Evolutionary conservation across 2,329 filamentous ascomycete genomes (phyloP).

Genomic region (Aspergillus puulaauensis): DNA sequence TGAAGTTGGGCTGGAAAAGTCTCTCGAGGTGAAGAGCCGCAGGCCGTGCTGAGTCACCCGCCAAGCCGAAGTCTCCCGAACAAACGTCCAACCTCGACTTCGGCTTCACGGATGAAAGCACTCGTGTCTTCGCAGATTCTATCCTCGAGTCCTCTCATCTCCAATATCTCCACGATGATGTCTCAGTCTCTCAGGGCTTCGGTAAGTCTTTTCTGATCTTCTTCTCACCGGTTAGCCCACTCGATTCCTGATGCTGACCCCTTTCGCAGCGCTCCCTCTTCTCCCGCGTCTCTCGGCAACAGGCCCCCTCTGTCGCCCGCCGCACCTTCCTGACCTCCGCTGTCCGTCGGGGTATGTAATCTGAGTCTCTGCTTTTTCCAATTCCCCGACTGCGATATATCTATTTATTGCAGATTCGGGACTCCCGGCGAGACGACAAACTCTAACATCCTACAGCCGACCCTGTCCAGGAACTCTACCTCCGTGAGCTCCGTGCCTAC

Average conservation of each 20-base stretch:
- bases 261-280: conserved; percentile 58
- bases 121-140: conserved; percentile 20
- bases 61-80: conserved; percentile 29
- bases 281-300: conserved; percentile 60
- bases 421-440: background rate
- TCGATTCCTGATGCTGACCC: conserved; percentile 6
- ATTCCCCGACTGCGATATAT: conserved; percentile 23
- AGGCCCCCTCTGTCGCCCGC: conserved; percentile 54
- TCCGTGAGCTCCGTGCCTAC: conserved; percentile 93
- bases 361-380: conserved; percentile 3
- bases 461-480: conserved; percentile 95
- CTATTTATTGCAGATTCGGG: background rate
- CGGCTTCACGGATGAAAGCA: conserved; percentile 21
- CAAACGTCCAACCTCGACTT: conserved; percentile 26
- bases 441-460: conserved; percentile 65
- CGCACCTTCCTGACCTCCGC: conserved; percentile 65
- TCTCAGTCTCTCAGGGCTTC: conserved; percentile 62
- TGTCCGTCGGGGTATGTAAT: conserved; percentile 60
- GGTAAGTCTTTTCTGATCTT: conserved; percentile 41
- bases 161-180: conserved; percentile 51
- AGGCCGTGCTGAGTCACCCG: conserved; percentile 24
- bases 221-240: background rate
- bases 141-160: conserved; percentile 26
- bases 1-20: conserved; percentile 7
- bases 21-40: conserved; percentile 19